Evolutionary conservation across 495 filamentous ascomycete genomes (phyloP), one percentile per base, ranked within the genome.

Genomic region (Penicillium flavigenum): DNA sequence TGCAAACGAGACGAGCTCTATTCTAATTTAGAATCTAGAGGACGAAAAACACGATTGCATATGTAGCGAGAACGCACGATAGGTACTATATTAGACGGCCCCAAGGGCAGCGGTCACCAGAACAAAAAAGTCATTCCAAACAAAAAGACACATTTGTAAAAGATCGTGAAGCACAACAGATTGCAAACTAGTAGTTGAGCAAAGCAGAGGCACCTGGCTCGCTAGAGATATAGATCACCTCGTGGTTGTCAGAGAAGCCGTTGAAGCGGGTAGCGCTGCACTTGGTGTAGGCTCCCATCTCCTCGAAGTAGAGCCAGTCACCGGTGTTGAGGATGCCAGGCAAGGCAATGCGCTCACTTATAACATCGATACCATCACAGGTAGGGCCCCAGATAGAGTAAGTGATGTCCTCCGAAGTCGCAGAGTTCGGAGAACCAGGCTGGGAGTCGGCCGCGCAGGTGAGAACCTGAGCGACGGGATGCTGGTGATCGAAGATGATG

Each of bases 321-420:
- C 93, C 92, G 14, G 92, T 88, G 67, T 96, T 86, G 27, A 99
- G 69, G 43, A 86, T 80, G 19, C 86, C 84, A 17, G 83, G 73
- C 64, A 96, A 86, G 57, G 75, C 79, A 72, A 88, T 91, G 59
- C 84, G 88, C 65, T 88, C 80, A 20, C 86, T 81, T 72, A 98
- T 92, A 61, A 89, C 89, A 77, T 99, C 94, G 66, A 97, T 96
- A 56, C 92, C 92, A 70, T 99, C 94, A 67, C 94, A 99, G 22
- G 95, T 97, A 14, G 94, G 94, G 12, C 94, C 94, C 94, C 94
- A 99, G 73, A 99, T 89, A 45, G 91, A 96, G 75, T 98, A 99
- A 47, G 82, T 76, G 50, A 77, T 80, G 51, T 57, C 67, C 34
- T 72, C 70, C 53, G 66, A 67, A 61, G 72, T 70, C 65, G 74